Conservation (phyloP, 306 rosid genomes). For the Vicia villosa region DNA sequence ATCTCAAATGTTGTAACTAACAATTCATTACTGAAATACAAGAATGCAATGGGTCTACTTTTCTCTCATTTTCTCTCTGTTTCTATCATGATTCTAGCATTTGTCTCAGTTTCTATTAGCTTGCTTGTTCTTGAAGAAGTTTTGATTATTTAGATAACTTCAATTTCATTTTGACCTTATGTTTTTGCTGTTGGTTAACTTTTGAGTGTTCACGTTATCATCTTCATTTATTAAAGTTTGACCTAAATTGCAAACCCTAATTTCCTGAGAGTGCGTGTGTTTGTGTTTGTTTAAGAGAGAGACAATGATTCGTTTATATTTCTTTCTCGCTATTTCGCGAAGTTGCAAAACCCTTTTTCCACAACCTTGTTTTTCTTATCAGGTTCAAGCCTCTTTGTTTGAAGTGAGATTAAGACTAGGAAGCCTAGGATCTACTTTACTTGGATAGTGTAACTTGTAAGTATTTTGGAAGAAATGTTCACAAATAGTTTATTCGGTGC, state of each 20-base stretch:
- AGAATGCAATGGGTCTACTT: not conserved
- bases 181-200: too few relatives aligned
- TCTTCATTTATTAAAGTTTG: too few relatives aligned
- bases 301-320: too few relatives aligned
- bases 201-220: too few relatives aligned
- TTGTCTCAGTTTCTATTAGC: not conserved
- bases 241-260: too few relatives aligned
- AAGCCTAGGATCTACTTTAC: conserved; percentile 11
- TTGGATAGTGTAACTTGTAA: conserved; percentile 38
- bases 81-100: not conserved
- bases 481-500: conserved; percentile 28
- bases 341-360: too few relatives aligned
- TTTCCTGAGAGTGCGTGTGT: too few relatives aligned
- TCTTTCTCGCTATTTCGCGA: too few relatives aligned
- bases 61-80: not conserved
- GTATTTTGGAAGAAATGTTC: conserved; percentile 17
- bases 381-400: conserved; percentile 30
- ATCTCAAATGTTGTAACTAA: not conserved
- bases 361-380: conserved; percentile 42
- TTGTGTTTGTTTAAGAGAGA: too few relatives aligned
- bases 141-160: too few relatives aligned
- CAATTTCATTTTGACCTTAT: too few relatives aligned
- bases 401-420: conserved; percentile 25
- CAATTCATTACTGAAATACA: not conserved
- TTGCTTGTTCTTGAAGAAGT: conserved; percentile 20